Base-by-base conservation (phyloP, 495 filamentous ascomycete species). In the Podospora pseudoanserina region DNA sequence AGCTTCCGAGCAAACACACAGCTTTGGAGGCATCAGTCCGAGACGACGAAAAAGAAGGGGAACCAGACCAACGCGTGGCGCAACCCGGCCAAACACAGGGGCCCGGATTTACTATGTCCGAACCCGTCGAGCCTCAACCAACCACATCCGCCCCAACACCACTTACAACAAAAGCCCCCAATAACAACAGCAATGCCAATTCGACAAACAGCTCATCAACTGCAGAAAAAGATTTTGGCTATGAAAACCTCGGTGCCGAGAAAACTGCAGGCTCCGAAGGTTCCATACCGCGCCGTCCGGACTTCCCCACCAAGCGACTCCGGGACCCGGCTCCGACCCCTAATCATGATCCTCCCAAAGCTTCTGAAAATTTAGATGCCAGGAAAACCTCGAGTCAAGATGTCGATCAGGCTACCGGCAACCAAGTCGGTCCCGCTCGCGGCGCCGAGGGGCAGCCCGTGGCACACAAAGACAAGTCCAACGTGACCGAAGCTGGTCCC, bases 301-400 rank as follows among this genome's bases (percentile, higher is more conserved):
- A 77, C 71, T 71, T 69, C 71, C 67, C 70, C 71, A 70, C 67
- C 57, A 2, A 53, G 44, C 63, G 69, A 60, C 44, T 72, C 75
- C 73, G 67, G 61, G 13, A 58, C 55, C 55, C 55, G 55, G 55
- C 55, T 13, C 39, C 39, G 55, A 26, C 55, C n/a, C 55, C 55
- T 19, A 58, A 19, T 23, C 49, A 66, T 65, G 65, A 34, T 49
- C 3, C 39, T 49, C 13, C 39, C 39, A 49, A 11, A 13, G 39
- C 13, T 49, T 49, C 39, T 3, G 23, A 56, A 39, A 20, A 26
- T 0, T 27, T 34, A 3, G 65, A 56, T 44, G 34, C 18, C 34
- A 30, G 2, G 16, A 16, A 20, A 6, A 16, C 56, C 3, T 18
- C 20, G 60, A 55, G 28, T 39, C n/a, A 27, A 19, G 0, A 64